A percentile compares a stretch with the other conserved stretches of the same genome.
phyloP scores from a whole-genome alignment of 352 stramenopile genomes.

The Pythium coloratum region DNA sequence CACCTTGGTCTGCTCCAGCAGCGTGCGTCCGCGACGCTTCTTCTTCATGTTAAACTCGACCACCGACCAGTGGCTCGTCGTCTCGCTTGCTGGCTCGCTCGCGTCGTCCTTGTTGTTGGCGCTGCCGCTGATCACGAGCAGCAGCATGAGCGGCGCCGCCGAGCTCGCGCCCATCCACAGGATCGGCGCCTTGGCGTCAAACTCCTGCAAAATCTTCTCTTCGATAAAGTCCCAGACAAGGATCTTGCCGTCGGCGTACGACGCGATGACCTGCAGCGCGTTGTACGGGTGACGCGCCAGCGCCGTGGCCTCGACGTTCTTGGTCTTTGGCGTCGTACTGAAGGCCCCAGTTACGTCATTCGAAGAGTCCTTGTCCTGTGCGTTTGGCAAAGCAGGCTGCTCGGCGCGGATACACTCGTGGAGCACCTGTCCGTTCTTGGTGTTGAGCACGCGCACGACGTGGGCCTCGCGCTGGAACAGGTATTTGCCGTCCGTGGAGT shows the following conservation, averaged over 20 bases:
- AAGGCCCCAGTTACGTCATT: not conserved
- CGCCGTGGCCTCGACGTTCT: slow-evolving; percentile 39
- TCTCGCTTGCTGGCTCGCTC: slow-evolving; percentile 12
- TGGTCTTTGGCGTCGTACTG: not conserved
- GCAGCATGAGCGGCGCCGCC: slow-evolving; percentile 54
- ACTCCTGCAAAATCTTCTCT: slow-evolving; percentile 60
- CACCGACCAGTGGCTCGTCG: slow-evolving; percentile 45
- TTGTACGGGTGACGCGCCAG: slow-evolving; percentile 75
- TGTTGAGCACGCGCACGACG: slow-evolving; percentile 68
- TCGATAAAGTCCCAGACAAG: slow-evolving; percentile 79
- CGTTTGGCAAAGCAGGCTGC: slow-evolving; percentile 22
- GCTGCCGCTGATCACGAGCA: slow-evolving; percentile 47
- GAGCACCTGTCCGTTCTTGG: slow-evolving; percentile 69
- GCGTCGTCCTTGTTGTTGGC: slow-evolving; percentile 7
- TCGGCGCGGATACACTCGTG: slow-evolving; percentile 60
- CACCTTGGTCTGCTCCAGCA: slow-evolving; percentile 50
- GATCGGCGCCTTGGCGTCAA: slow-evolving; percentile 45
- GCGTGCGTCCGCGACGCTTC: slow-evolving; percentile 42
- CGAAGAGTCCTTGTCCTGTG: not conserved
- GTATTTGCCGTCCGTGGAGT: slow-evolving; percentile 67
- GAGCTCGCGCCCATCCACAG: slow-evolving; percentile 73
- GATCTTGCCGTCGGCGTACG: slow-evolving; percentile 67
- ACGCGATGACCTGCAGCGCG: slow-evolving; percentile 60
- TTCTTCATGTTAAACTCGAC: slow-evolving; percentile 78
- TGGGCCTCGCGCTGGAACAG: slow-evolving; percentile 81